Base-by-base conservation (phyloP, 441 rosid species). In the Erodium chrysanthum region DNA sequence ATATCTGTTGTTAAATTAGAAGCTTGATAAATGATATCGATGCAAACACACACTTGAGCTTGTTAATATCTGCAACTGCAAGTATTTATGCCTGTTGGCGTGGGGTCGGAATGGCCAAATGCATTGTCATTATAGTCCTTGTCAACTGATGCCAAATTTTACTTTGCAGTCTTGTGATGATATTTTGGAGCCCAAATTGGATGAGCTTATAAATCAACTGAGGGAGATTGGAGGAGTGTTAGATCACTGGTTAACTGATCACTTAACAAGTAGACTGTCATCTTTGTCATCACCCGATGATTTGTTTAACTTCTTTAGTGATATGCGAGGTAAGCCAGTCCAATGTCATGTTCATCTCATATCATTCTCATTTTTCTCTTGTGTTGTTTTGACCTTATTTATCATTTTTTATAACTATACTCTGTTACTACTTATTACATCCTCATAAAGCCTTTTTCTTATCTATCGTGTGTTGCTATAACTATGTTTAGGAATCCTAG, bases 141-240 rank as follows among this genome's bases (percentile, higher is more conserved):
- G 46, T 22, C 58, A 50, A 8, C n/a, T 14, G n/a, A 20, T 21
- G 20, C 33, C 33, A n/a, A 9, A 37, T 37, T 68, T 69, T 4
- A 0, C 75, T 67, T 59, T 79, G 75, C 84, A 94, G 96, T 81
- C 94, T 4, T 85, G 83, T 54, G 94, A 89, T 76, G 90, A 86
- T 77, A 79, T 89, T 21, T 77, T 78, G 75, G 97, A 94, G 88
- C 96, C 92, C 5, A 91, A 83, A 73, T 76, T 89, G 62, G 91
- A 83, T 61, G 87, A 88, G 46, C 88, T 91, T 27, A 66, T 89
- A 2, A 79, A 72, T 72, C 93, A 91, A 65, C 68, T 89, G 83
- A 84, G 86, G 68, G 96, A 83, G 67, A 66, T 89, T 42, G 85
- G 88, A 17, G 86, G 85, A 66, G 71, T 81, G 4, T 74, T 89